Percentiles rank a stretch among this genome's conserved stretches.
Conservation (phyloP, 2,329 filamentous ascomycete genomes). For the Scedosporium apiospermum region DNA sequence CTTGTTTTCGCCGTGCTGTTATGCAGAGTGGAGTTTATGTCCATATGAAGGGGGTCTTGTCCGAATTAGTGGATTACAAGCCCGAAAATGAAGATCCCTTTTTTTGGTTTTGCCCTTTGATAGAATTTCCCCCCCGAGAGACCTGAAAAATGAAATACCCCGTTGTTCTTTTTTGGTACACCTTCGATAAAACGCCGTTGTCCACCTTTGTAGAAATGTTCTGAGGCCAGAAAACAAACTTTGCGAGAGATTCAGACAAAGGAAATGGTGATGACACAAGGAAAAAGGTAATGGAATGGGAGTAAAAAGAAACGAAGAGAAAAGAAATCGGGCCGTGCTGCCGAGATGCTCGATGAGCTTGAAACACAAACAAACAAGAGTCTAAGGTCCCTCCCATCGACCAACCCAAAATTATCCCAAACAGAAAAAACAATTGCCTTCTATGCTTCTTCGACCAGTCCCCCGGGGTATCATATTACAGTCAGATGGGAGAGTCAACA, state of each 20-base stretch:
- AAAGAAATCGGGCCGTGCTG: neutral
- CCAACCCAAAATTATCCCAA: slow-evolving; percentile 1
- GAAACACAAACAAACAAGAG: neutral
- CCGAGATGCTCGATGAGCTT: neutral
- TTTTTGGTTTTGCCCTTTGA: neutral
- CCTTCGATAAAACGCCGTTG: neutral
- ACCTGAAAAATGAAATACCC: neutral
- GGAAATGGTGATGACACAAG: neutral
- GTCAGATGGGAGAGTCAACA: slow-evolving; percentile 5
- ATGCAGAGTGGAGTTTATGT: neutral
- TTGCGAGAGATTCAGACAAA: neutral
- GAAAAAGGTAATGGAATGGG: neutral
- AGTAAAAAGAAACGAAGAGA: neutral
- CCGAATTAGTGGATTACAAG: neutral
- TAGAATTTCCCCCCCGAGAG: neutral
- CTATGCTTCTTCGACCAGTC: neutral
- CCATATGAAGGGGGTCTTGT: neutral
- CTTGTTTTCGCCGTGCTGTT: neutral
- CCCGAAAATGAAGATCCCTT: neutral
- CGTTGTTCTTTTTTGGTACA: neutral
- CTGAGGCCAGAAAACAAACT: too few relatives aligned
- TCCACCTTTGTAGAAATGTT: neutral
- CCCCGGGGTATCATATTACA: slow-evolving; percentile 7
- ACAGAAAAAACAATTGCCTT: neutral
- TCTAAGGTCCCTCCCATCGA: slow-evolving; percentile 6